phyloP scores from a whole-genome alignment of 1,284 basidiomycete genomes.

The Taiwanofungus camphoratus region DNA sequence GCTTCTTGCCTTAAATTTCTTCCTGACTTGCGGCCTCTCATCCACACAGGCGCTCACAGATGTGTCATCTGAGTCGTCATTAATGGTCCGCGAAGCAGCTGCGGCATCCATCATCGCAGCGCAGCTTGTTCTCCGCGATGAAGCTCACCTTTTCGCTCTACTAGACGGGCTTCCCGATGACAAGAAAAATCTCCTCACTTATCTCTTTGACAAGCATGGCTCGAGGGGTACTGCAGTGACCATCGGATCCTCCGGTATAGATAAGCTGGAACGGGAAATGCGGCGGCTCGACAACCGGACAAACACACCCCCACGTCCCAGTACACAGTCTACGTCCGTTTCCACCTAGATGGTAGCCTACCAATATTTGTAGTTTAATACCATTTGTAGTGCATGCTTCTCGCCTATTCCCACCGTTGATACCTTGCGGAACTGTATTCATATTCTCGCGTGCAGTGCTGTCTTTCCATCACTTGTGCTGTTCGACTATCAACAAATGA shows the following conservation, averaged over 20 bases:
- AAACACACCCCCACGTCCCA: slow-evolving; percentile 48
- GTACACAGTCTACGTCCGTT: slow-evolving; percentile 10
- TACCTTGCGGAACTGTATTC: too few relatives aligned
- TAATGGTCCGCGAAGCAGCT: slow-evolving; percentile 75
- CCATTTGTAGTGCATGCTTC: too few relatives aligned
- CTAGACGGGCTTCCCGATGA: slow-evolving; percentile 75
- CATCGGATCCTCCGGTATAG: slow-evolving; percentile 37
- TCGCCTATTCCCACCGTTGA: too few relatives aligned
- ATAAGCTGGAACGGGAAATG: slow-evolving; percentile 72
- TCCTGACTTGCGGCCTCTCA: slow-evolving; percentile 4
- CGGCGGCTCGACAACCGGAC: slow-evolving; percentile 67
- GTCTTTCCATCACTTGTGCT: too few relatives aligned
- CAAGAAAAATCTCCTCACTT: slow-evolving; percentile 82
- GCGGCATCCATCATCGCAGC: slow-evolving; percentile 77
- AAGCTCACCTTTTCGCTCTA: slow-evolving; percentile 71
- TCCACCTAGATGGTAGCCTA: slow-evolving; percentile 1
- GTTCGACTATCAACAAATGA: too few relatives aligned
- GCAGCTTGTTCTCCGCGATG: slow-evolving; percentile 73
- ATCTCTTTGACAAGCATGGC: slow-evolving; percentile 79
- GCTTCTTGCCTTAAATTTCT: too few relatives aligned
- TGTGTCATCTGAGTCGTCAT: slow-evolving; percentile 39
- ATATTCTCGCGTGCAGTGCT: too few relatives aligned
- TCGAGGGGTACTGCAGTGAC: slow-evolving; percentile 39
- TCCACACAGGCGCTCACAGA: slow-evolving; percentile 61
- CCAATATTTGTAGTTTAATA: too few relatives aligned